phyloP scores from a whole-genome alignment of 2,329 filamentous ascomycete genomes.

The Pestalotiopsis sp. region DNA sequence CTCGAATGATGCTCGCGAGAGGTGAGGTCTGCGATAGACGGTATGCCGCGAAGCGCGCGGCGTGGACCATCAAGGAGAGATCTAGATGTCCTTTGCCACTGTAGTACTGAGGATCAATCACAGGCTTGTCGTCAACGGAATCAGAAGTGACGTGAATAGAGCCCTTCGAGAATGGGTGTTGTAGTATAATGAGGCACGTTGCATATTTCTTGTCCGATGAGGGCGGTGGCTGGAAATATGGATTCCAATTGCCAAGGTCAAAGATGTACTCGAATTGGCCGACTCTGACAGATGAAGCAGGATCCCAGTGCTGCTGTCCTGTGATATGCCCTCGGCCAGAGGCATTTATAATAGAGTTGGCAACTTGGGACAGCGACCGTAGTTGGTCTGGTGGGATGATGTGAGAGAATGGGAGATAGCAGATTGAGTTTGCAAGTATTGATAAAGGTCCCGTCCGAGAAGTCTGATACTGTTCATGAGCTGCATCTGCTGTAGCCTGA shows the following conservation, averaged over 20 bases:
- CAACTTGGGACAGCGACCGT: constrained; percentile 19
- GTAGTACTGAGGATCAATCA: constrained; percentile 46
- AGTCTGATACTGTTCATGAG: constrained; percentile 31
- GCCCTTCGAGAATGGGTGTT: constrained; percentile 53
- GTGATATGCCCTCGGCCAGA: constrained; percentile 28
- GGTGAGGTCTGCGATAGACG: constrained; percentile 40
- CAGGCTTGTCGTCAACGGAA: constrained; percentile 22
- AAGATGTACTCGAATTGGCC: constrained; percentile 53
- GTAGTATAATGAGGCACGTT: constrained; percentile 50
- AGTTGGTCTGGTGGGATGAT: constrained; percentile 29
- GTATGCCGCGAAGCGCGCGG: constrained; percentile 36
- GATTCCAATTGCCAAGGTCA: constrained; percentile 48
- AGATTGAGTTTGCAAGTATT: constrained; percentile 40
- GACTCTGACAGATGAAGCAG: constrained; percentile 25
- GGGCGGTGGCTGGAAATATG: constrained; percentile 31
- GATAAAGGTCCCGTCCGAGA: constrained; percentile 36
- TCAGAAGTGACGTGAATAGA: constrained; percentile 43
- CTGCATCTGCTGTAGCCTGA: constrained; percentile 29
- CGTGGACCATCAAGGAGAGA: constrained; percentile 42
- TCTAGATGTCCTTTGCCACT: constrained; percentile 41
- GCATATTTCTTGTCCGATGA: constrained; percentile 43
- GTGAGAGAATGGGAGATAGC: constrained; percentile 42
- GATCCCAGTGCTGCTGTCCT: constrained; percentile 32
- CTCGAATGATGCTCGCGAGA: constrained; percentile 37
- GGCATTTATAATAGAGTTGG: constrained; percentile 20